Percentiles rank a stretch among this genome's conserved stretches.
phyloP scores from a whole-genome alignment of 257 asterid species.

The Jasminum sambac region DNA sequence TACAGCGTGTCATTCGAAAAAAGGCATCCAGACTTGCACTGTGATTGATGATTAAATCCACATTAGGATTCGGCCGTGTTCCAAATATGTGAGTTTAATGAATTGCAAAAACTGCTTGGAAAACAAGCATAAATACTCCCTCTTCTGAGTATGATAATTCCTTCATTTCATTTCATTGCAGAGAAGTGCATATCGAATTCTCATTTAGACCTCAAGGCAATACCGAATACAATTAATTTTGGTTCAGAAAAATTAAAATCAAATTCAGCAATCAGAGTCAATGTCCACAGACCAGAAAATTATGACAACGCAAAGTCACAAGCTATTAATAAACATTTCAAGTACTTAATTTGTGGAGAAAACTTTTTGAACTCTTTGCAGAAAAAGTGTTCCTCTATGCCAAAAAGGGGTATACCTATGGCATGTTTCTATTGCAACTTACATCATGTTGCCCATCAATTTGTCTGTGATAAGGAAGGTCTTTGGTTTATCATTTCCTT shows the following conservation, averaged over 20 bases:
- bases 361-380: not conserved
- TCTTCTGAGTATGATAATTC: not conserved
- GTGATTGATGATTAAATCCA: not conserved
- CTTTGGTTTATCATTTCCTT: not conserved
- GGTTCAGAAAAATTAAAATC: not conserved
- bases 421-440: not conserved
- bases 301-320: not conserved
- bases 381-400: not conserved
- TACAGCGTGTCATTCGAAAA: not conserved
- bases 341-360: not conserved
- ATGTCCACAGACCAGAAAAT: not conserved
- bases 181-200: not conserved
- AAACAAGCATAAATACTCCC: not conserved
- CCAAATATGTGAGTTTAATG: not conserved
- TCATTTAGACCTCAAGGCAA: not conserved
- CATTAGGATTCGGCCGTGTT: not conserved
- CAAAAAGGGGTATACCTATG: not conserved
- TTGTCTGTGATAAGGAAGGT: not conserved
- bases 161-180: not conserved
- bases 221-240: not conserved
- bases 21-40: not conserved
- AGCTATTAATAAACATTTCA: not conserved
- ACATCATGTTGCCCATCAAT: not conserved
- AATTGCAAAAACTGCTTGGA: not conserved
- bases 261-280: not conserved